phyloP scores from a whole-genome alignment of 73 alveolate species.

The Paramecium primaurelia region DNA sequence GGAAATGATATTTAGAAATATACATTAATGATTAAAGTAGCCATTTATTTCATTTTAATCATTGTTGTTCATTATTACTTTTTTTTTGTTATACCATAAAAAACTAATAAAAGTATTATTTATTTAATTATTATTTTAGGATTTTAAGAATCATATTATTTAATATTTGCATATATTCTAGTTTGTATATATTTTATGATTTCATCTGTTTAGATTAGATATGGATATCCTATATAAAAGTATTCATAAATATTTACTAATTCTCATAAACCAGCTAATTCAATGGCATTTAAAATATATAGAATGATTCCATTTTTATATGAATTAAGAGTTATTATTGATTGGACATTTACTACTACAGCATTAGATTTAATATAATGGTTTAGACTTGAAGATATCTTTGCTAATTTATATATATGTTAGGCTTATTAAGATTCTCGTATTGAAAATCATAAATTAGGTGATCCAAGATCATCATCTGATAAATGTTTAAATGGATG shows the following conservation, averaged over 20 bases:
- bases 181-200: constrained; percentile 72
- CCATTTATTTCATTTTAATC: constrained; percentile 3
- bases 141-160: constrained; percentile 55
- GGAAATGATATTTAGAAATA: constrained; percentile 35
- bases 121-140: not conserved
- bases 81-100: constrained; percentile 32
- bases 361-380: constrained; percentile 91
- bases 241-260: constrained; percentile 57
- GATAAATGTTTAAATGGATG: constrained; percentile 78
- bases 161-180: constrained; percentile 74
- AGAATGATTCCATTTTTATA: constrained; percentile 89
- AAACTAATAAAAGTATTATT: constrained; percentile 17
- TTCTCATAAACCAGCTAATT: constrained; percentile 54
- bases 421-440: constrained; percentile 41
- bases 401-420: constrained; percentile 74
- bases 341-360: constrained; percentile 96
- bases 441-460: constrained; percentile 49
- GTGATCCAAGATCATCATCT: constrained; percentile 58
- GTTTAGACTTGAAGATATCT: constrained; percentile 89
- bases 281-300: constrained; percentile 75
- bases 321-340: constrained; percentile 90
- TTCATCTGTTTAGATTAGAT: constrained; percentile 78
- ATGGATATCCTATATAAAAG: constrained; percentile 80
- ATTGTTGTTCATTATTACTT: constrained; percentile 44
- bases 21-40: constrained; percentile 33